phyloP scores from a whole-genome alignment of 2,329 filamentous ascomycete species.

The Ampelomyces quisqualis region DNA sequence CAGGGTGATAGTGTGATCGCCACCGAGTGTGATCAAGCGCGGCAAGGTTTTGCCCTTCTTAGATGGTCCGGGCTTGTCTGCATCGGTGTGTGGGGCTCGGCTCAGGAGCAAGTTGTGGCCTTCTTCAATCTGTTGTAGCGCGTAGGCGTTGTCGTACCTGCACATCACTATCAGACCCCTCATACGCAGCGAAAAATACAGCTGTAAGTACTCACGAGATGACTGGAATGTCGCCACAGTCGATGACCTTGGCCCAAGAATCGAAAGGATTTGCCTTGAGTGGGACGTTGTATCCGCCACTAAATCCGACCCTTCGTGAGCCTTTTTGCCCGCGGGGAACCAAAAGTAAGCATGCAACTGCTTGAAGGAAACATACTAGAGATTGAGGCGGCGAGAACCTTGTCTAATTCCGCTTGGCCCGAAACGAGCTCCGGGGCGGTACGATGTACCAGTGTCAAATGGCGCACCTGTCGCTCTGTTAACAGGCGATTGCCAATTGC shows the following conservation, averaged over 20 bases:
- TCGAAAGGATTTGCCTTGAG: constrained; percentile 78
- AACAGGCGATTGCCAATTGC: not conserved
- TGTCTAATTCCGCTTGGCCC: constrained; percentile 83
- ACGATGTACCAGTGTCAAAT: constrained; percentile 84
- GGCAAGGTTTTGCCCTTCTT: constrained; percentile 75
- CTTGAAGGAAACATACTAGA: constrained; percentile 65
- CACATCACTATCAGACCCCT: no score
- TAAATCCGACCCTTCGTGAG: constrained; percentile 57
- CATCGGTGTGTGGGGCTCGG: constrained; percentile 68
- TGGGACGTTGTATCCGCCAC: constrained; percentile 84
- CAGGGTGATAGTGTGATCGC: constrained; percentile 63
- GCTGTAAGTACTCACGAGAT: constrained; percentile 62
- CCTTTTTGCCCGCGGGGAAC: constrained; percentile 40
- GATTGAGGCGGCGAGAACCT: constrained; percentile 80
- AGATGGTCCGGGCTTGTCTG: constrained; percentile 65
- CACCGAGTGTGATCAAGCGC: constrained; percentile 72
- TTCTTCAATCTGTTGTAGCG: constrained; percentile 81
- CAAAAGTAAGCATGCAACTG: constrained; percentile 46
- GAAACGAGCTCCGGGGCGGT: constrained; percentile 79
- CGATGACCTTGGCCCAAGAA: constrained; percentile 75
- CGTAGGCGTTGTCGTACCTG: constrained; percentile 80
- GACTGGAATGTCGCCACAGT: constrained; percentile 83
- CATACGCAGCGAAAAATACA: no score
- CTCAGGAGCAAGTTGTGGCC: constrained; percentile 76
- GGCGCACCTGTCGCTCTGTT: constrained; percentile 61